A percentile compares a stretch with the other conserved stretches of the same genome.
phyloP scores from a whole-genome alignment of 495 filamentous ascomycete genomes.

The Penicillium verhagenii region DNA sequence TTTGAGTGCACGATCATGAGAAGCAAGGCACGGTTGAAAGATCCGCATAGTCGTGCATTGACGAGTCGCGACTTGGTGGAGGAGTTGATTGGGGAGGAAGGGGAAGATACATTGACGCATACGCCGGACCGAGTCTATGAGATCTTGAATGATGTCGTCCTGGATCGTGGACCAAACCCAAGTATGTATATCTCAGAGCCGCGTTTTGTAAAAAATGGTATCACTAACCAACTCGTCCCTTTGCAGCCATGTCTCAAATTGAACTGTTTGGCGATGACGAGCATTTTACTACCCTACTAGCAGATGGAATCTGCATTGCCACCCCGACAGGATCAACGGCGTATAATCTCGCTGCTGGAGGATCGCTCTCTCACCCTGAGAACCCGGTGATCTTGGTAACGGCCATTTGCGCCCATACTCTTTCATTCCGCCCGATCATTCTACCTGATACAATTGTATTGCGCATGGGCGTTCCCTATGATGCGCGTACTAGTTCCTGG shows the following conservation, averaged over 20 bases:
- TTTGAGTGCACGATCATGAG: conserved; percentile 97
- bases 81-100: conserved; percentile 81
- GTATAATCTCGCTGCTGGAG: conserved; percentile 95
- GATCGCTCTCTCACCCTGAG: conserved; percentile 92
- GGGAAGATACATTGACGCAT: conserved; percentile 77
- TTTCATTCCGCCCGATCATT: conserved; percentile 94
- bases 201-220: not conserved
- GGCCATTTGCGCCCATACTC: conserved; percentile 92
- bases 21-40: conserved; percentile 50
- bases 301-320: conserved; percentile 86
- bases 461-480: conserved; percentile 87
- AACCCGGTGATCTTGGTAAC: conserved; percentile 96
- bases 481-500: conserved; percentile 86
- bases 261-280: conserved; percentile 95
- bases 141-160: conserved; percentile 89
- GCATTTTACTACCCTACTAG: conserved; percentile 83
- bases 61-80: conserved; percentile 72
- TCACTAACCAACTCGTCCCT: conserved; percentile 9
- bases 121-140: conserved; percentile 76
- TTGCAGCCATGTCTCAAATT: conserved; percentile 79
- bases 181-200: conserved; percentile 54
- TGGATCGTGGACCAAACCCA: conserved; percentile 88
- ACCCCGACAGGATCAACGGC: conserved; percentile 94
- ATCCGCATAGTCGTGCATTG: conserved; percentile 21
- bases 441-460: conserved; percentile 93